Evolutionary conservation across 352 stramenopile genomes (phyloP).

Genomic region (Phytophthora quininea): DNA sequence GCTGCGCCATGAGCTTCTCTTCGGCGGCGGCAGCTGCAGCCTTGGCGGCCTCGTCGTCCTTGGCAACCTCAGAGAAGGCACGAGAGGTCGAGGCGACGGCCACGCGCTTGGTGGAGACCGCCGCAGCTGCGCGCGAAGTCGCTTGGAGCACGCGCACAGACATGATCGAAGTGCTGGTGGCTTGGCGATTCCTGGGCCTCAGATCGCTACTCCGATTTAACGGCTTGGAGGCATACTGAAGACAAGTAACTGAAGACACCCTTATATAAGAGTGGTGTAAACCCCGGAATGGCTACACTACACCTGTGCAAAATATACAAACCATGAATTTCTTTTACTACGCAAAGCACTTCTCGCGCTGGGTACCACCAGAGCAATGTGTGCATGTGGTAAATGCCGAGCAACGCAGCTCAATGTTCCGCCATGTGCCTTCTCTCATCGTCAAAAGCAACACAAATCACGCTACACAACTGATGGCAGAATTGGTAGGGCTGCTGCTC

Average conservation of each 20-base stretch:
- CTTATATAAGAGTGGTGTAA: no score
- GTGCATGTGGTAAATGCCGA: slow-evolving; percentile 27
- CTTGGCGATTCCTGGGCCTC: slow-evolving; percentile 20
- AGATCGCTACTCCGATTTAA: slow-evolving; percentile 15
- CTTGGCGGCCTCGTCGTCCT: slow-evolving; percentile 50
- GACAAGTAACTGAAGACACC: no score
- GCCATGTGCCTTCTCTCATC: slow-evolving; percentile 2
- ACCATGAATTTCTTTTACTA: slow-evolving; percentile 26
- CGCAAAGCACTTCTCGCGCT: slow-evolving; percentile 5
- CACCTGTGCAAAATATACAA: slow-evolving; percentile 1
- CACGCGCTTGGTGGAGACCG: slow-evolving; percentile 16
- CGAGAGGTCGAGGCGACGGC: slow-evolving; percentile 21
- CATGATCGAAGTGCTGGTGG: slow-evolving; percentile 26
- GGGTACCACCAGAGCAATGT: slow-evolving; percentile 16
- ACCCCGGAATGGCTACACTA: no score
- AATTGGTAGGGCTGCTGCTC: slow-evolving; percentile 14
- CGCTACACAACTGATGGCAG: slow-evolving; percentile 10
- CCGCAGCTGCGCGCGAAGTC: slow-evolving; percentile 26
- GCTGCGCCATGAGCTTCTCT: slow-evolving; percentile 55
- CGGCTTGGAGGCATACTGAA: no score
- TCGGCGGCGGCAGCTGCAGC: slow-evolving; percentile 36
- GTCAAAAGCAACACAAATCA: slow-evolving; percentile 17
- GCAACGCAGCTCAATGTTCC: slow-evolving; percentile 9
- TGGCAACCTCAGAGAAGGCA: slow-evolving; percentile 54
- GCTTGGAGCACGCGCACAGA: slow-evolving; percentile 49